Evolutionary conservation across 2,329 filamentous ascomycete genomes (phyloP).

Genomic region (Pestalotiopsis sp.): DNA sequence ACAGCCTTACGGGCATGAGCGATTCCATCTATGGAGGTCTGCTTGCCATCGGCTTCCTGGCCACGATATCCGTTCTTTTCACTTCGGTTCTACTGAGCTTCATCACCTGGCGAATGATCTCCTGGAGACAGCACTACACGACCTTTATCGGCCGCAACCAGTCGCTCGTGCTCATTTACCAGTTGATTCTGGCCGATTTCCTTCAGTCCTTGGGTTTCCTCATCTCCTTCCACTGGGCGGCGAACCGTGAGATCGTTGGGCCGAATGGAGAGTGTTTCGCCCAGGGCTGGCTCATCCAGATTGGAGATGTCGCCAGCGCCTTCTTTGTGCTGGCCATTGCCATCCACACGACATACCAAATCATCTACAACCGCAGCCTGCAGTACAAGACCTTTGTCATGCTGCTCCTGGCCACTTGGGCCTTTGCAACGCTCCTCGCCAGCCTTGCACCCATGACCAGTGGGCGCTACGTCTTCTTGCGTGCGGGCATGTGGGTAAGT

Average conservation of each 20-base stretch:
- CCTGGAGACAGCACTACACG: constrained; percentile 35
- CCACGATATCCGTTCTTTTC: constrained; percentile 47
- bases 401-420: constrained; percentile 42
- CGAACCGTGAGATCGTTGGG: constrained; percentile 45
- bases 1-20: constrained; percentile 25
- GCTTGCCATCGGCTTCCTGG: constrained; percentile 46
- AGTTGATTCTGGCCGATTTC: constrained; percentile 54
- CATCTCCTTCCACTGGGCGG: constrained; percentile 54
- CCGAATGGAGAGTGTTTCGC: constrained; percentile 50
- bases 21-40: constrained; percentile 35
- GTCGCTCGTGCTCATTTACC: constrained; percentile 58
- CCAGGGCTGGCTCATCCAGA: constrained; percentile 58
- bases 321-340: constrained; percentile 58
- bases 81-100: constrained; percentile 44
- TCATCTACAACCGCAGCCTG: constrained; percentile 47
- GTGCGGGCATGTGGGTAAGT: constrained; percentile 50
- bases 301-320: constrained; percentile 55
- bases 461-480: constrained; percentile 46
- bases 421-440: constrained; percentile 45
- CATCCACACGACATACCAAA: constrained; percentile 55
- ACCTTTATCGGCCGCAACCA: constrained; percentile 44
- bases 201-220: constrained; percentile 53
- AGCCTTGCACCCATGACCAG: constrained; percentile 46
- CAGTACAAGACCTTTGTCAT: constrained; percentile 40
- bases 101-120: constrained; percentile 49